These are phyloP conservation scores for Coemansia sp. DNA, from an alignment of 371 early-diverging fungal genomes.

Conservation along the genomic window DNA sequence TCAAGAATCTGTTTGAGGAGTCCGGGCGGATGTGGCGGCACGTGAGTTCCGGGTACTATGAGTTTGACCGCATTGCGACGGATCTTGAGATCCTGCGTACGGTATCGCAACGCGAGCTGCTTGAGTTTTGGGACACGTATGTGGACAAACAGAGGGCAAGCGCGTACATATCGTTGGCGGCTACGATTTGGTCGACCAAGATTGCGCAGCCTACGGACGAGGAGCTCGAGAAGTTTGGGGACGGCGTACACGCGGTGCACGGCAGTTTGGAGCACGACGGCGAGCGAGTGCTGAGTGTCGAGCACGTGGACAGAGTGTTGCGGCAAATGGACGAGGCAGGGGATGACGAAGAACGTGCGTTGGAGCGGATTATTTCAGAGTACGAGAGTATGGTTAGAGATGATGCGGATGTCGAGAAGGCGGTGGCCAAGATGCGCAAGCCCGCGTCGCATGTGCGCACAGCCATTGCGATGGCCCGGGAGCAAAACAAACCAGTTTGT, in stretches of 20 bases:
- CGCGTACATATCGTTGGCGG: slow-evolving; percentile 12
- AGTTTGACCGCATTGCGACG: slow-evolving; percentile 68
- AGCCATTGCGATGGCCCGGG: slow-evolving; percentile 40
- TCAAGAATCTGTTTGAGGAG: slow-evolving; percentile 82
- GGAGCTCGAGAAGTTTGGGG: slow-evolving; percentile 20
- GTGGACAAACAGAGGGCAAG: slow-evolving; percentile 20
- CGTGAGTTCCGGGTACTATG: slow-evolving; percentile 77
- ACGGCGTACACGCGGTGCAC: slow-evolving; percentile 27
- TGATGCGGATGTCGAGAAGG: background rate
- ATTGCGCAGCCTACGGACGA: slow-evolving; percentile 21
- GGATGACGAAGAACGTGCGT: slow-evolving; percentile 2
- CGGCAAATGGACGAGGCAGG: background rate
- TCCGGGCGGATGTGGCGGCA: slow-evolving; percentile 75
- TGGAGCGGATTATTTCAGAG: slow-evolving; percentile 7
- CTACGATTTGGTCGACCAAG: slow-evolving; percentile 37
- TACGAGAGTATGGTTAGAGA: background rate
- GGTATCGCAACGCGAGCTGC: slow-evolving; percentile 22
- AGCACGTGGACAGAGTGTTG: slow-evolving; percentile 1
- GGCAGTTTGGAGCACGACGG: slow-evolving; percentile 48
- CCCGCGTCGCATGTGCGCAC: slow-evolving; percentile 43
- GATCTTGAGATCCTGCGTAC: slow-evolving; percentile 22
- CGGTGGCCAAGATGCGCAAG: slow-evolving; percentile 27
- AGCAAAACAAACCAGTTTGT: background rate
- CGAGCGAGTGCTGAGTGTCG: background rate
- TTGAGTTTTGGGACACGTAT: slow-evolving; percentile 46